Base-by-base conservation (phyloP, 352 stramenopile species). In the Globisporangium camurandrum region DNA sequence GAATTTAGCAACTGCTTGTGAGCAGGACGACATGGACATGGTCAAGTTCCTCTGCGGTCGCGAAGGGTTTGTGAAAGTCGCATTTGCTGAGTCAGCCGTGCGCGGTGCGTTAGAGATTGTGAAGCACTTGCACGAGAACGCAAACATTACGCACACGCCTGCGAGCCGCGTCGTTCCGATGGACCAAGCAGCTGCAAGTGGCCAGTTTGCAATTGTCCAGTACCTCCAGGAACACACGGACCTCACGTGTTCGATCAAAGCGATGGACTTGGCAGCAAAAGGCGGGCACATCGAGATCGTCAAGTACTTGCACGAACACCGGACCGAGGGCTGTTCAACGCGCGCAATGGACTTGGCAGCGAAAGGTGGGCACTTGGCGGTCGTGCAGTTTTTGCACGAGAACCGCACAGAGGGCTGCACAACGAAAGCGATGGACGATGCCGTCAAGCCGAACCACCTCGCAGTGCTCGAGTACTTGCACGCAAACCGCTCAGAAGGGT, bases 51-150 rank as follows among this genome's bases (percentile, higher is more conserved):
- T 86, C 5, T 67, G 62, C 9, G 6, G 40, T 3, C 65, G 61
- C n/a, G 67, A 75, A 34, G 74, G 74, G 8, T 86, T 86, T 36
- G 58, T 77, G 42, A 81, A 83, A 51, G 62, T 57, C 16, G 69
- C 74, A 38, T 77, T 80, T 64, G 71, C 59, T 4, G 69, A 70
- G 28, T 71, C 71, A 1, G 62, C 84, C 54, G 60, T 54, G 26
- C 59, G 49, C 1, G 74, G 71, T 0, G 51, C 71, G 33, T 40
- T 86, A 40, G 66, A 73, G 17, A 63, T 84, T 27, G 71, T 86
- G 46, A 60, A 69, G 51, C 54, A 78, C 40, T 46, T 86, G 22
- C 64, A 82, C 37, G 54, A 77, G 34, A 46, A 81, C 39, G 62
- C 54, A 1, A 49, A 51, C 6, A 60, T 77, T 47, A 62, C 46